A percentile compares a stretch with the other conserved stretches of the same genome.
phyloP scores from a whole-genome alignment of 2,329 filamentous ascomycete species.

The Rugonectria rugulosa region DNA sequence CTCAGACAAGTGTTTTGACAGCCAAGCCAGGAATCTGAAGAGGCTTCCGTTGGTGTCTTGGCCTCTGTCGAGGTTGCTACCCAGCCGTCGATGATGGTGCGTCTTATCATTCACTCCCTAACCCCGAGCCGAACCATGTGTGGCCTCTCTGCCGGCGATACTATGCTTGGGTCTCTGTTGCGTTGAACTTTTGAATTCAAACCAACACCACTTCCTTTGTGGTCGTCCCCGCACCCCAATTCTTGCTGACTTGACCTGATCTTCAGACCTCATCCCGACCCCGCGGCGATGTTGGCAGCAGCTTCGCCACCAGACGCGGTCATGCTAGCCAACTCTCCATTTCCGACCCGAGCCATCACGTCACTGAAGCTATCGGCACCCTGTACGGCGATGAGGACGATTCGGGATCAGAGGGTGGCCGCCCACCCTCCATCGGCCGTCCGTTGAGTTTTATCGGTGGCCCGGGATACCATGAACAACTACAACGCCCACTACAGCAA shows the following conservation, averaged over 20 bases:
- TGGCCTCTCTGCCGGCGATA: slow-evolving; percentile 1
- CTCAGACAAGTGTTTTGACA: slow-evolving; percentile 33
- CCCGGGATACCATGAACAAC: slow-evolving; percentile 61
- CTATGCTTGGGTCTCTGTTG: neutral
- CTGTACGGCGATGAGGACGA: slow-evolving; percentile 84
- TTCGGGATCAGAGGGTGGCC: slow-evolving; percentile 60
- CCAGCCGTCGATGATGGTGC: slow-evolving; percentile 59
- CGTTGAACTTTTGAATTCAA: neutral
- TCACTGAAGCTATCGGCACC: slow-evolving; percentile 91
- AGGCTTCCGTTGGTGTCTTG: slow-evolving; percentile 43
- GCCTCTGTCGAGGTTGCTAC: slow-evolving; percentile 48
- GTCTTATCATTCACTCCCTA: slow-evolving; percentile 39
- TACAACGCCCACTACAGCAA: slow-evolving; percentile 45
- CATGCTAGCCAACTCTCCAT: slow-evolving; percentile 69
- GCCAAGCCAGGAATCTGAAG: slow-evolving; percentile 35
- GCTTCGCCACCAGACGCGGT: slow-evolving; percentile 65
- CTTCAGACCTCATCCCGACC: slow-evolving; percentile 65
- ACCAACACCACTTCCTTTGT: neutral
- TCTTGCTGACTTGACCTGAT: slow-evolving; percentile 32
- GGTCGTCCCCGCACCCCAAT: slow-evolving; percentile 25
- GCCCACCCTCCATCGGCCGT: slow-evolving; percentile 53
- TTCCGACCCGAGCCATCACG: slow-evolving; percentile 91
- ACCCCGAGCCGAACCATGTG: slow-evolving; percentile 5
- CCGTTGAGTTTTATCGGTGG: slow-evolving; percentile 72
- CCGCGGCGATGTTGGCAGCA: slow-evolving; percentile 62